phyloP scores from a whole-genome alignment of 768 basidiomycete genomes.

The Crassisporium funariophilum region DNA sequence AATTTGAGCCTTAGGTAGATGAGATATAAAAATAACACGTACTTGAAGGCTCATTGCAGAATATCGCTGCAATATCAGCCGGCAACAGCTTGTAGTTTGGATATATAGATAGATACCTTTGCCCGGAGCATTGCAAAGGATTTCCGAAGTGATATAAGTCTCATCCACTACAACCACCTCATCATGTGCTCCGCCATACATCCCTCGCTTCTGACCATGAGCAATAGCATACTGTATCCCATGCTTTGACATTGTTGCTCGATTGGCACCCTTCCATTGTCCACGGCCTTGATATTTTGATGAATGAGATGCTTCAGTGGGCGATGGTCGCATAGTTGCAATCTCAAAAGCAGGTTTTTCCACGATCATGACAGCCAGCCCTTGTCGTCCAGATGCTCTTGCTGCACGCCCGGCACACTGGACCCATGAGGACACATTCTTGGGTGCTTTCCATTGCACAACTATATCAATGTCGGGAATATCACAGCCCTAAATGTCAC shows the following conservation, averaged over 20 bases:
- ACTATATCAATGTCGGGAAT: conserved; percentile 32
- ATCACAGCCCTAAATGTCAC: conserved; percentile 27
- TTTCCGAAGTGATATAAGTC: background rate
- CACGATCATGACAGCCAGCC: conserved; percentile 22
- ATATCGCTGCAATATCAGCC: background rate
- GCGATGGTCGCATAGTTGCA: background rate
- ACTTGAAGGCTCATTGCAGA: background rate
- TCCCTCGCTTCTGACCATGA: background rate
- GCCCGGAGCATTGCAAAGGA: background rate
- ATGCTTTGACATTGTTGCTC: background rate
- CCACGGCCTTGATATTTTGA: background rate
- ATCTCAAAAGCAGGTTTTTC: conserved; percentile 16
- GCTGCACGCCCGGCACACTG: conserved; percentile 34
- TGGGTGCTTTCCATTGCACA: conserved; percentile 34
- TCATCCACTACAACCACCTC: background rate
- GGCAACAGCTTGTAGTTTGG: background rate
- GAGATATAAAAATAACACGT: background rate
- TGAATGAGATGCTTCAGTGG: background rate
- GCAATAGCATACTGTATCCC: background rate
- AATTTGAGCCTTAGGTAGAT: background rate
- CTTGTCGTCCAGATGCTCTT: conserved; percentile 12
- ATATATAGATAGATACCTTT: background rate
- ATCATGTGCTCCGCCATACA: background rate
- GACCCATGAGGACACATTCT: conserved; percentile 27
- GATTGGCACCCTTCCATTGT: background rate